Conservation (phyloP, 371 early-diverging fungal species). For the Mucor saturninus region DNA sequence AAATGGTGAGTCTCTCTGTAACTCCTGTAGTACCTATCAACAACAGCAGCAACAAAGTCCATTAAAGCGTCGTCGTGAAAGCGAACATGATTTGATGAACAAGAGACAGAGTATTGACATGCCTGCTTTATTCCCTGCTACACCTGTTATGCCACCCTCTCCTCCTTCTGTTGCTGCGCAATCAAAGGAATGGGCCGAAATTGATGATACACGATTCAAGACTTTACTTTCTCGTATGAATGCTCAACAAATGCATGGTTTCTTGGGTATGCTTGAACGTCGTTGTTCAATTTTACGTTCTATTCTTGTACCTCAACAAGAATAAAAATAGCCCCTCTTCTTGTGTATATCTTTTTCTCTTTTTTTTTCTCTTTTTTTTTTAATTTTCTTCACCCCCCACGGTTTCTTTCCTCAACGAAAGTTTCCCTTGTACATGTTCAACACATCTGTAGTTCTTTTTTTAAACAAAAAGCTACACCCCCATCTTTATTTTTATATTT, state of each 20-base stretch:
- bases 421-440: slow-evolving; percentile 36
- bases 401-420: slow-evolving; percentile 22
- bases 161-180: slow-evolving; percentile 19
- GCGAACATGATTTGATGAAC: background rate
- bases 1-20: slow-evolving; percentile 81
- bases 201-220: slow-evolving; percentile 52
- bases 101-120: background rate
- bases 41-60: slow-evolving; percentile 4
- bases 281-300: slow-evolving; percentile 46
- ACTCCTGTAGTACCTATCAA: slow-evolving; percentile 81
- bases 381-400: slow-evolving; percentile 9
- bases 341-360: slow-evolving; percentile 16
- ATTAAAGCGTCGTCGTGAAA: slow-evolving; percentile 19
- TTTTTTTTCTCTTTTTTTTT: slow-evolving; percentile 15
- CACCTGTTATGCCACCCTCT: slow-evolving; percentile 19
- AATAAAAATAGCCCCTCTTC: slow-evolving; percentile 2
- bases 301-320: slow-evolving; percentile 30
- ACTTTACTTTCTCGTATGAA: slow-evolving; percentile 54
- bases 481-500: slow-evolving; percentile 15
- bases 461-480: slow-evolving; percentile 14
- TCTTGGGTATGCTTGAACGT: slow-evolving; percentile 57
- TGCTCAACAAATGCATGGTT: slow-evolving; percentile 59
- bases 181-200: slow-evolving; percentile 49
- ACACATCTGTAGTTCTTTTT: slow-evolving; percentile 27
- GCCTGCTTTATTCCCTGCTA: slow-evolving; percentile 19